Conservation (phyloP, 176 grass and related monocot genomes). For the Coix lacrymajobi region DNA sequence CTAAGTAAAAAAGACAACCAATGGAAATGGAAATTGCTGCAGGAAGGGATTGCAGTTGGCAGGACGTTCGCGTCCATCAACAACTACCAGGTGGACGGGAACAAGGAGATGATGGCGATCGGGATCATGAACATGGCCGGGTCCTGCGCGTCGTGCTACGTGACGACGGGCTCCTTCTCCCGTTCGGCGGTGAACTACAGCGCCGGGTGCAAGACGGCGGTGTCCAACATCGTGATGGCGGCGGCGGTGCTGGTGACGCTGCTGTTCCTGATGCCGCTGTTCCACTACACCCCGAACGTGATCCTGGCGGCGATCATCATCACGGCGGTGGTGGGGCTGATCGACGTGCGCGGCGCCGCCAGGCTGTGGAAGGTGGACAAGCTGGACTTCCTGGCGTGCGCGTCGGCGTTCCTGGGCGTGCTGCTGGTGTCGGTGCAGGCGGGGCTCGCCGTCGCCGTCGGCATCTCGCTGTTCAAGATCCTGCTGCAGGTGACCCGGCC, state of each 20-base stretch:
- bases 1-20: too few relatives aligned
- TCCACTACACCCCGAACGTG: constrained; percentile 93
- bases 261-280: constrained; percentile 97
- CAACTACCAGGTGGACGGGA: constrained; percentile 98
- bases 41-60: constrained; percentile 96
- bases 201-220: constrained; percentile 77
- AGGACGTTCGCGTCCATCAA: constrained; percentile 96
- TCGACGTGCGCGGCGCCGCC: constrained; percentile 65
- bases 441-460: constrained; percentile 75
- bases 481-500: constrained; percentile 83
- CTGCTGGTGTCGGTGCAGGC: constrained; percentile 88
- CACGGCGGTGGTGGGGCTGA: constrained; percentile 82
- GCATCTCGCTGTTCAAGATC: constrained; percentile 88
- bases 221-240: constrained; percentile 96
- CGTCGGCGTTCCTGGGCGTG: constrained; percentile 81
- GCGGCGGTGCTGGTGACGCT: constrained; percentile 81
- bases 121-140: constrained; percentile 98
- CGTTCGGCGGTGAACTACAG: constrained; percentile 97
- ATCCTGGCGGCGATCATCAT: constrained; percentile 98
- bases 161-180: constrained; percentile 96
- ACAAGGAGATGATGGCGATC: constrained; percentile 99
- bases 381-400: constrained; percentile 83
- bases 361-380: constrained; percentile 94
- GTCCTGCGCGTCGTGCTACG: constrained; percentile 91
- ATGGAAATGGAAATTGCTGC: too few relatives aligned